Evolutionary conservation across 306 rosid genomes (phyloP).

Genomic region (Lupinus albus): DNA sequence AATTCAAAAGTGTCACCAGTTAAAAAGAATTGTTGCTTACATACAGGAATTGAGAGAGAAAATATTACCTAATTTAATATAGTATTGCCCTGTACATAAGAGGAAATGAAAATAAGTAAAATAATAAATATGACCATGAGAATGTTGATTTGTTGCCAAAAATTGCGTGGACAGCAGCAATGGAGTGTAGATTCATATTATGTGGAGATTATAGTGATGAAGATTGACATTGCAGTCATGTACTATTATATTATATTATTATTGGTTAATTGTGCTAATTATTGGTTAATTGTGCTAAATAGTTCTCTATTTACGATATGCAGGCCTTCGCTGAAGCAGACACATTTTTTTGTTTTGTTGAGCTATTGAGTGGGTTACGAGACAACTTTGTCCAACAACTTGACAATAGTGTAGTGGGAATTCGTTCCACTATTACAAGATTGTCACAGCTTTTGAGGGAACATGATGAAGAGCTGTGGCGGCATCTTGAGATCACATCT

Average conservation of each 20-base stretch:
- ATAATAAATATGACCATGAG: constrained; percentile 29
- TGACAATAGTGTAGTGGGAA: constrained; percentile 97
- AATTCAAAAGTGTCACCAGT: background rate
- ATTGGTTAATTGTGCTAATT: constrained; percentile 26
- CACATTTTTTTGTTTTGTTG: constrained; percentile 97
- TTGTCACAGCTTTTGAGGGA: constrained; percentile 89
- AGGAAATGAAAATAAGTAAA: constrained; percentile 16
- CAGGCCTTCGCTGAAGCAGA: constrained; percentile 96
- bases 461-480: constrained; percentile 99
- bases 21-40: background rate
- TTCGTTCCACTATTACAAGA: constrained; percentile 88
- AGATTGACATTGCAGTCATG: no score
- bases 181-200: constrained; percentile 1
- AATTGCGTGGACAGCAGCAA: background rate
- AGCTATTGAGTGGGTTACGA: constrained; percentile 90
- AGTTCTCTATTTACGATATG: constrained; percentile 38
- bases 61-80: constrained; percentile 11
- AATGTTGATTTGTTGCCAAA: constrained; percentile 10
- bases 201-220: no score
- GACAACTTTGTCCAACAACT: constrained; percentile 98
- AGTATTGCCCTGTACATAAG: background rate
- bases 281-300: constrained; percentile 27
- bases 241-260: no score
- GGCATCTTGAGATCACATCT: constrained; percentile 96
- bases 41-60: constrained; percentile 6